A percentile compares a stretch with the other conserved stretches of the same genome.
Conservation (phyloP, 305 asterid species). For the Fraxinus paxiana region DNA sequence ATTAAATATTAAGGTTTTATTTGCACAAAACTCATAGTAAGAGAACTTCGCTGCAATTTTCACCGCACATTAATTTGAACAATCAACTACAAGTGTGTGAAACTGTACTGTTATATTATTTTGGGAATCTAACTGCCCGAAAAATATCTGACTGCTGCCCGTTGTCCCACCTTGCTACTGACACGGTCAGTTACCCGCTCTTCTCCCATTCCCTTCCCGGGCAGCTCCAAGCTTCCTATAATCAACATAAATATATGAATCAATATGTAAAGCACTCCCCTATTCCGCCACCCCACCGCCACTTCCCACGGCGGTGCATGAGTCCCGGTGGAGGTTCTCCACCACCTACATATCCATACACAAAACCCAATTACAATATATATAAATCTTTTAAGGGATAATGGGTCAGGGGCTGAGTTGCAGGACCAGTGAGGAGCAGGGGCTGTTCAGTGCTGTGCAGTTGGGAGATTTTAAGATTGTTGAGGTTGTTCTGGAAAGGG, state of each 20-base stretch:
- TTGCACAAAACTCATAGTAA: not conserved
- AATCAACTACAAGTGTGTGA: not conserved
- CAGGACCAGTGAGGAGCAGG: constrained; percentile 55
- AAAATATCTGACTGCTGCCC: constrained; percentile 62
- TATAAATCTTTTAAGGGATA: not conserved
- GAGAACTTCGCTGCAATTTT: not conserved
- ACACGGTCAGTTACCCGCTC: constrained; percentile 43
- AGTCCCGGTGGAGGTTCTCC: constrained; percentile 33
- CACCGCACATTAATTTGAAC: not conserved
- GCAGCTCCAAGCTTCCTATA: constrained; percentile 46
- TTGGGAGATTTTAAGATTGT: constrained; percentile 61
- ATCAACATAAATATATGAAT: constrained; percentile 20
- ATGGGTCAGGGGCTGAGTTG: constrained; percentile 97
- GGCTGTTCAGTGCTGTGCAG: constrained; percentile 65
- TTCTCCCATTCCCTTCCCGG: constrained; percentile 30
- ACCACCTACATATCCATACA: constrained; percentile 9
- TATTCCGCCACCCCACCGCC: constrained; percentile 27
- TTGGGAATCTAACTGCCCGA: constrained; percentile 48
- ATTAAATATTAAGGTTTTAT: not conserved
- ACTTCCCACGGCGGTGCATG: constrained; percentile 44
- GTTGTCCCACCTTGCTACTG: constrained; percentile 30
- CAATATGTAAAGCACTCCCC: constrained; percentile 24
- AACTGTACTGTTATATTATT: not conserved
- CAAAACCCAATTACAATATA: not conserved
- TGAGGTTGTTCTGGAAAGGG: constrained; percentile 43